Conservation (phyloP, 192 early-diverging fungal genomes). For the Coemansia sp. region DNA sequence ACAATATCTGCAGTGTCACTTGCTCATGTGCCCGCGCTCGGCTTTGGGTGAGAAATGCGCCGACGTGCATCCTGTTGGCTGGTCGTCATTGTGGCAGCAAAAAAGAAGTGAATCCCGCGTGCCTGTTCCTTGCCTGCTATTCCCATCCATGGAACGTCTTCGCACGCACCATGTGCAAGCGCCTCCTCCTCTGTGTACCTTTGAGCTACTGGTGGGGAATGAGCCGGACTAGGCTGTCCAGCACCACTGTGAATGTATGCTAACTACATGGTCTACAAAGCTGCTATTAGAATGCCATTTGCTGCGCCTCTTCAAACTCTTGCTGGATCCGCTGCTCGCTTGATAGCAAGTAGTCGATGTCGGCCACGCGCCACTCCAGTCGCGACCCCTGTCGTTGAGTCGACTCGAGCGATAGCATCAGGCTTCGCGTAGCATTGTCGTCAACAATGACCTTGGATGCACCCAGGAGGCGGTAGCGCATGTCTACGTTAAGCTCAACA, state of each 20-base stretch:
- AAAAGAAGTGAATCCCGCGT: too few relatives aligned
- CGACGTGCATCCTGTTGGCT: too few relatives aligned
- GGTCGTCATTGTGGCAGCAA: not conserved
- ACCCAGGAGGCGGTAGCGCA: slow-evolving; percentile 27
- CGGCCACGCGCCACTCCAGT: slow-evolving; percentile 34
- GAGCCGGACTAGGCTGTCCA: too few relatives aligned
- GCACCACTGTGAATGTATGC: too few relatives aligned
- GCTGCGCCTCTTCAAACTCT: slow-evolving; percentile 19
- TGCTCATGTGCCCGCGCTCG: too few relatives aligned
- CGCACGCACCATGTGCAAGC: too few relatives aligned
- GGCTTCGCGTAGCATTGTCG: slow-evolving; percentile 36
- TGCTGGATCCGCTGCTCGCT: slow-evolving; percentile 27
- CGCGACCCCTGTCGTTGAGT: not conserved
- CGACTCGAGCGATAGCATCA: slow-evolving; percentile 38
- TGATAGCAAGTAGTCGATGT: slow-evolving; percentile 41
- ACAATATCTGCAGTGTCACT: too few relatives aligned
- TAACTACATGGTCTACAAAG: not conserved
- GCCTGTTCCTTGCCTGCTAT: too few relatives aligned
- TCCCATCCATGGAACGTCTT: too few relatives aligned
- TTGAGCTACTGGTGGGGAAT: too few relatives aligned
- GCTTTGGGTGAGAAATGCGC: too few relatives aligned
- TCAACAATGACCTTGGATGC: slow-evolving; percentile 27
- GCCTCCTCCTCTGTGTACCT: too few relatives aligned
- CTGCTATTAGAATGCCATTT: not conserved
- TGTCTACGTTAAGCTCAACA: slow-evolving; percentile 26